A percentile compares a stretch with the other conserved stretches of the same genome.
These are phyloP conservation scores for Neonectria faginata DNA, from an alignment of 2,329 filamentous ascomycete genomes.

Conservation along the genomic window DNA sequence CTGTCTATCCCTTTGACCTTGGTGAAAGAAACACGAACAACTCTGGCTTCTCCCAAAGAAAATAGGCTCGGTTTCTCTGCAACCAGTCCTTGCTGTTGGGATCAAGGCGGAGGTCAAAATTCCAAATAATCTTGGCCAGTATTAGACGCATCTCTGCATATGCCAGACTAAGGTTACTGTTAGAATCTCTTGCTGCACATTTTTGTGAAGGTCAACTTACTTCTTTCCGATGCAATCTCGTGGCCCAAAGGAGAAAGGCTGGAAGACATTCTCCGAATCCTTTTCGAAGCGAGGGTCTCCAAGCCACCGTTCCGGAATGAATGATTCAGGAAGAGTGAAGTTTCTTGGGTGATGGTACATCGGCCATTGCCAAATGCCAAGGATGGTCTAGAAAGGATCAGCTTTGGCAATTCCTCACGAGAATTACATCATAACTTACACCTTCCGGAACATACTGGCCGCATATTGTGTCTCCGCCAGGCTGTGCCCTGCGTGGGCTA, in stretches of 20 bases:
- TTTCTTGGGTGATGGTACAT: slow-evolving; percentile 19
- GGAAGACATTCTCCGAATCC: slow-evolving; percentile 10
- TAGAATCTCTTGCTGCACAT: not conserved
- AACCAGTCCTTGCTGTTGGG: slow-evolving; percentile 44
- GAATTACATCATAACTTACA: not conserved
- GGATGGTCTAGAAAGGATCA: not conserved
- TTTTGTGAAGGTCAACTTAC: slow-evolving; percentile 6
- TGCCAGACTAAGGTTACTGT: slow-evolving; percentile 40
- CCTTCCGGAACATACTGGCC: slow-evolving; percentile 1
- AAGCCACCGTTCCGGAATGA: slow-evolving; percentile 27
- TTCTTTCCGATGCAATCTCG: slow-evolving; percentile 27
- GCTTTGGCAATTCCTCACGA: no score
- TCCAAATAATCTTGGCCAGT: slow-evolving; percentile 16
- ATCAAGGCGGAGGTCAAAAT: slow-evolving; percentile 34
- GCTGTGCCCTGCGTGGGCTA: slow-evolving; percentile 7
- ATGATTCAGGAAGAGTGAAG: slow-evolving; percentile 12
- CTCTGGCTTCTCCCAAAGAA: slow-evolving; percentile 47
- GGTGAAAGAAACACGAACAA: slow-evolving; percentile 16
- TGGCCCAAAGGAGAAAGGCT: slow-evolving; percentile 25
- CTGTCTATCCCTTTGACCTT: not conserved
- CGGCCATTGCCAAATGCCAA: slow-evolving; percentile 24
- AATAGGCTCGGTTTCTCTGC: slow-evolving; percentile 42
- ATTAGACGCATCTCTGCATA: slow-evolving; percentile 42
- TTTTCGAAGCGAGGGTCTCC: slow-evolving; percentile 2
- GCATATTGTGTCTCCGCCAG: slow-evolving; percentile 9